These are phyloP conservation scores for Syzygium malaccense DNA, from an alignment of 441 rosid genomes.

Conservation along the genomic window DNA sequence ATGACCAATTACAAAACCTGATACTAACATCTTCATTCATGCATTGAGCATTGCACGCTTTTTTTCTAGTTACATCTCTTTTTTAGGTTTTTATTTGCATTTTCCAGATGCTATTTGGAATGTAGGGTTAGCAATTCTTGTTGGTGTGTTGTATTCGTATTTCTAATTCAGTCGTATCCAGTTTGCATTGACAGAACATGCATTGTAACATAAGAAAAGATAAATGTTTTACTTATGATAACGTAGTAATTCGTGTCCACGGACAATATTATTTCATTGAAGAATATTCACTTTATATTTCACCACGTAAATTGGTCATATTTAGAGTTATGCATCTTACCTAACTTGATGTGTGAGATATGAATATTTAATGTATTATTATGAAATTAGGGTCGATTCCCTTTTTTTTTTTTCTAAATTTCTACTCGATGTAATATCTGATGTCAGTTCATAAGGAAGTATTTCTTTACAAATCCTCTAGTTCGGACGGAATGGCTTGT, in stretches of 20 bases:
- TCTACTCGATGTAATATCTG: background rate
- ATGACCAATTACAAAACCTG: background rate
- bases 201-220: background rate
- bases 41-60: background rate
- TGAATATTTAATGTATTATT: background rate
- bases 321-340: background rate
- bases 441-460: background rate
- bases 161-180: background rate
- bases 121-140: background rate
- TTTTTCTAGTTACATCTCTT: background rate
- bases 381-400: background rate
- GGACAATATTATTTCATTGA: background rate
- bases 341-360: background rate
- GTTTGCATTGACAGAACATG: background rate
- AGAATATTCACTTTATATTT: background rate
- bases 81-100: background rate
- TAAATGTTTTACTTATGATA: background rate
- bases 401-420: background rate
- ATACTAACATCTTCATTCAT: background rate
- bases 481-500: background rate
- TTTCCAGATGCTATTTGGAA: background rate
- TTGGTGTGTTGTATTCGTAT: background rate
- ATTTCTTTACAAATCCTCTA: background rate
- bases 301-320: background rate
- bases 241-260: background rate